These are phyloP conservation scores for Blepharisma japonicum DNA, from an alignment of 73 alveolate genomes.

Conservation along the genomic window DNA sequence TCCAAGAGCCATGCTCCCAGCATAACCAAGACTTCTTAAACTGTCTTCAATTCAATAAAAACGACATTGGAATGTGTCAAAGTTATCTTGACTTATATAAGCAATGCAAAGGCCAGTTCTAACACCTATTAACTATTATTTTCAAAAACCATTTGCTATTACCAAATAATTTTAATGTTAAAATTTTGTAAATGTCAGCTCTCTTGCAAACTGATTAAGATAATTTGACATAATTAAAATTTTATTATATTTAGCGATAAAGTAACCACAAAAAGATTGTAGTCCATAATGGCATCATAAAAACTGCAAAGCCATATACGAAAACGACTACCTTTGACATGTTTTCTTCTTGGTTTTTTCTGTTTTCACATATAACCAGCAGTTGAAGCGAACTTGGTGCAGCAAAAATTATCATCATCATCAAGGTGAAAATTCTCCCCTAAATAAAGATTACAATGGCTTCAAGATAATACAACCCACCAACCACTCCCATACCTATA, in stretches of 20 bases:
- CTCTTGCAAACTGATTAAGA: too few species aligned
- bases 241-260: not conserved
- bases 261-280: not conserved
- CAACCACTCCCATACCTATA: not conserved
- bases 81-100: slow-evolving; percentile 53
- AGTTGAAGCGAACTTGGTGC: not conserved
- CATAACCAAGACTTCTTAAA: slow-evolving; percentile 1
- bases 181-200: too few species aligned
- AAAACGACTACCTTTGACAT: not conserved
- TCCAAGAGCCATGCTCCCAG: slow-evolving; percentile 24
- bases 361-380: not conserved
- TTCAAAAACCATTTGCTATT: too few species aligned
- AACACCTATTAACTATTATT: not conserved
- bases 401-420: not conserved
- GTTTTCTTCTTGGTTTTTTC: not conserved
- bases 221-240: too few species aligned
- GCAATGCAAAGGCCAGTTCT: slow-evolving; percentile 35
- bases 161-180: too few species aligned
- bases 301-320: not conserved
- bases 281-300: not conserved
- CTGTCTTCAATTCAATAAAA: slow-evolving; percentile 14
- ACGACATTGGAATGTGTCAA: slow-evolving; percentile 55
- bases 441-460: not conserved
- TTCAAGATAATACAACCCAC: not conserved
- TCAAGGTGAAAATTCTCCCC: not conserved